Evolutionary conservation across 192 early-diverging fungal genomes (phyloP).

Genomic region (Coemansia sp.): DNA sequence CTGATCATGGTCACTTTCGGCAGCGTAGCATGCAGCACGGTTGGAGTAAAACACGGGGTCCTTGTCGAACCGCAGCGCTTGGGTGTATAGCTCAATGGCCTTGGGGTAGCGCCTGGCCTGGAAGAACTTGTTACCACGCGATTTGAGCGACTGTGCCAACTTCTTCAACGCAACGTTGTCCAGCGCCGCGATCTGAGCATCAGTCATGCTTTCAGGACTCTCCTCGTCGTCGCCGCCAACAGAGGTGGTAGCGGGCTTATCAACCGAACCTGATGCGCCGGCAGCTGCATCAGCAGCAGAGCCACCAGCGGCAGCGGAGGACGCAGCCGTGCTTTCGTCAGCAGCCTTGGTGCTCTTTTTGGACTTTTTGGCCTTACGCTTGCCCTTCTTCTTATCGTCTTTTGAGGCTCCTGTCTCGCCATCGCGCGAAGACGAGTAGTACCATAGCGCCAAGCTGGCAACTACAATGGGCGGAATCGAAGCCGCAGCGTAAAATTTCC

Average conservation of each 20-base stretch:
- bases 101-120: constrained; percentile 76
- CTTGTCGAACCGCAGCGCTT: constrained; percentile 79
- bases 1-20: constrained; percentile 66
- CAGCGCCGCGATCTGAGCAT: constrained; percentile 55
- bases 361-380: constrained; percentile 31
- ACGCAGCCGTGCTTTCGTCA: constrained; percentile 14
- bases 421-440: constrained; percentile 50
- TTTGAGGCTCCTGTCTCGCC: constrained; percentile 14
- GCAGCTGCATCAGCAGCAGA: constrained; percentile 8
- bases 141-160: constrained; percentile 76
- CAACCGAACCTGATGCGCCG: neutral
- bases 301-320: neutral
- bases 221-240: constrained; percentile 39
- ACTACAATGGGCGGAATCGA: constrained; percentile 59
- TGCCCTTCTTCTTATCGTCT: constrained; percentile 42
- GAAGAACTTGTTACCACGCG: constrained; percentile 86
- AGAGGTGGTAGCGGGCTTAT: constrained; percentile 16
- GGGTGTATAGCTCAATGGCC: constrained; percentile 84
- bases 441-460: constrained; percentile 67
- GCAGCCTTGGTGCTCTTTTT: constrained; percentile 21
- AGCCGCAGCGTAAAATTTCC: constrained; percentile 71
- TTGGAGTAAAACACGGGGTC: constrained; percentile 92
- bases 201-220: constrained; percentile 45
- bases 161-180: constrained; percentile 51
- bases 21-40: constrained; percentile 90